A percentile compares a stretch with the other conserved stretches of the same genome.
Conservation (phyloP, 345 rosid genomes). For the Eucalyptus cloeziana region DNA sequence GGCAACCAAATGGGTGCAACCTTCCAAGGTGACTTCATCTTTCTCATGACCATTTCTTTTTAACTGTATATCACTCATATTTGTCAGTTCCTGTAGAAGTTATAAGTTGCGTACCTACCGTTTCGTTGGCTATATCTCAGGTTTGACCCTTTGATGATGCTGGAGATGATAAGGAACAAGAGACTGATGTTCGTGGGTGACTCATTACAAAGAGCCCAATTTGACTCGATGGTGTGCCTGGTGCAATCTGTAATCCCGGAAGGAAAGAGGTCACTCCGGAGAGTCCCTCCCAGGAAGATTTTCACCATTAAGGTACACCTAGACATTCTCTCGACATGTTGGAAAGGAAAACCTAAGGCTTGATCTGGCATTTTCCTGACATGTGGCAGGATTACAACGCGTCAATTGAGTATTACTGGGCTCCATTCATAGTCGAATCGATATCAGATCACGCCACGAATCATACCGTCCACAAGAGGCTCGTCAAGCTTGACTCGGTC, state of each 20-base stretch:
- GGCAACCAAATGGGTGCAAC: constrained; percentile 70
- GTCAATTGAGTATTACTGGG: constrained; percentile 89
- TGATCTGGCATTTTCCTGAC: not conserved
- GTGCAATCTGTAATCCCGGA: constrained; percentile 70
- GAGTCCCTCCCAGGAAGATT: constrained; percentile 83
- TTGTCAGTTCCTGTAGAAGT: not conserved
- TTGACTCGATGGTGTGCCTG: constrained; percentile 87
- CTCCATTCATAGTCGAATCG: constrained; percentile 84
- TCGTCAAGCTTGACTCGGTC: constrained; percentile 74
- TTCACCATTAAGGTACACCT: constrained; percentile 58
- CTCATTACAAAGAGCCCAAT: constrained; percentile 82
- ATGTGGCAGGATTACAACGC: constrained; percentile 57
- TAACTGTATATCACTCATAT: not conserved
- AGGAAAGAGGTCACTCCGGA: constrained; percentile 50
- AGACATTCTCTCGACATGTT: not conserved
- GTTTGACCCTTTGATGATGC: constrained; percentile 64
- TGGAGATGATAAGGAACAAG: constrained; percentile 60
- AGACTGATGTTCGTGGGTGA: constrained; percentile 91
- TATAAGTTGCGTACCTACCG: not conserved
- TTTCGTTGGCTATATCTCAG: constrained; percentile 10
- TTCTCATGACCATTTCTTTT: not conserved
- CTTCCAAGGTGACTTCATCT: constrained; percentile 41
- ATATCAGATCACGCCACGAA: constrained; percentile 91
- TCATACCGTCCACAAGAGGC: constrained; percentile 63
- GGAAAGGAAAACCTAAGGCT: not conserved